These are phyloP conservation scores for Chaetomium olivaceum DNA, from an alignment of 2,329 filamentous ascomycete species.

Conservation along the genomic window DNA sequence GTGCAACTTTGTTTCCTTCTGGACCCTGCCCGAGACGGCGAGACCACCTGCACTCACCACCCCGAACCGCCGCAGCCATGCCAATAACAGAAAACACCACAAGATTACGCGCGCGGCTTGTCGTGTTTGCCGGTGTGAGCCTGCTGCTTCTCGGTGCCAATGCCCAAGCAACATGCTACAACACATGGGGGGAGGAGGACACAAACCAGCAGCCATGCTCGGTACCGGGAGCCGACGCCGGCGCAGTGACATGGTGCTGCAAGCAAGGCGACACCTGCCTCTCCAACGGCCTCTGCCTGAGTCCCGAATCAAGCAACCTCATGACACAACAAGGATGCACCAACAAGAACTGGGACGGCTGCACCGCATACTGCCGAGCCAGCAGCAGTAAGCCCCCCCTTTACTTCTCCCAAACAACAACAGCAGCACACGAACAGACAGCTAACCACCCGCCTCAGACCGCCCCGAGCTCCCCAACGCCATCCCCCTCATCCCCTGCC, in stretches of 20 bases:
- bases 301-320: constrained; percentile 33
- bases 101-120: constrained; percentile 1
- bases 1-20: neutral
- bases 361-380: constrained; percentile 30
- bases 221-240: constrained; percentile 12
- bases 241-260: constrained; percentile 33
- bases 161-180: constrained; percentile 26
- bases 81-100: neutral
- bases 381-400: constrained; percentile 9
- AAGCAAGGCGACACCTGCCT: constrained; percentile 33
- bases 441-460: neutral
- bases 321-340: constrained; percentile 38
- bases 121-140: constrained; percentile 9
- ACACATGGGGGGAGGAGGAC: constrained; percentile 26
- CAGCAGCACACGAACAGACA: neutral
- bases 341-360: constrained; percentile 33
- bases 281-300: constrained; percentile 37
- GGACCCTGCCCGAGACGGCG: neutral
- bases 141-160: constrained; percentile 13
- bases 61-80: constrained; percentile 3
- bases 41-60: neutral
- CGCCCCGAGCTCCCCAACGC: neutral
- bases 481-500: constrained; percentile 26
- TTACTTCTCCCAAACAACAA: neutral
- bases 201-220: constrained; percentile 30